phyloP scores from a whole-genome alignment of 192 early-diverging fungal species.

The Phycomyces blakesleeanus region DNA sequence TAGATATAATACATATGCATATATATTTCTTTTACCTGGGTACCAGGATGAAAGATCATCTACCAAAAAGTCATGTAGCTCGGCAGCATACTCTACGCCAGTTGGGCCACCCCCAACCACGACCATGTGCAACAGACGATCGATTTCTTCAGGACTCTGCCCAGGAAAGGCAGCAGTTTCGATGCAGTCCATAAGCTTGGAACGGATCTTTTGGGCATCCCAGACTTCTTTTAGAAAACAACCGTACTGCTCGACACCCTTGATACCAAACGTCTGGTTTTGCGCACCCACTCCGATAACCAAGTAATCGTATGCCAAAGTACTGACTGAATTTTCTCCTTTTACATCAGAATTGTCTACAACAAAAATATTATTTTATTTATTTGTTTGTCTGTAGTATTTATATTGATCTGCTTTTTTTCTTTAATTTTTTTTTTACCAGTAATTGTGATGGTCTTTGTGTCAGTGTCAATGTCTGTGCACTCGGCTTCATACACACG shows the following conservation, averaged over 20 bases:
- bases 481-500: constrained; percentile 88
- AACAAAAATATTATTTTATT: too few species aligned
- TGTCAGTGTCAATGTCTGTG: constrained; percentile 77
- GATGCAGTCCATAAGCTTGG: constrained; percentile 72
- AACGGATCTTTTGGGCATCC: constrained; percentile 79
- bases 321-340: constrained; percentile 50
- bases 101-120: constrained; percentile 68
- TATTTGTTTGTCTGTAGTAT: too few species aligned
- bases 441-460: constrained; percentile 77
- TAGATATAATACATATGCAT: too few species aligned
- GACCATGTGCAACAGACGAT: constrained; percentile 75
- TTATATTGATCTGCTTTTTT: background rate
- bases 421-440: constrained; percentile 37
- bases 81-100: constrained; percentile 69
- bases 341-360: constrained; percentile 70
- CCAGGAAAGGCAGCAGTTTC: constrained; percentile 70
- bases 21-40: too few species aligned
- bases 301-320: constrained; percentile 71
- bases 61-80: constrained; percentile 77
- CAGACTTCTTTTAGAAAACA: constrained; percentile 75
- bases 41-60: constrained; percentile 74
- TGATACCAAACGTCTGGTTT: constrained; percentile 79
- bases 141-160: constrained; percentile 69
- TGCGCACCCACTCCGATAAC: constrained; percentile 73
- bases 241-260: constrained; percentile 67